Evolutionary conservation across 164 flowering plant genomes (phyloP), one percentile per base, ranked within the genome.

Genomic region (Euptelea pleiosperma): DNA sequence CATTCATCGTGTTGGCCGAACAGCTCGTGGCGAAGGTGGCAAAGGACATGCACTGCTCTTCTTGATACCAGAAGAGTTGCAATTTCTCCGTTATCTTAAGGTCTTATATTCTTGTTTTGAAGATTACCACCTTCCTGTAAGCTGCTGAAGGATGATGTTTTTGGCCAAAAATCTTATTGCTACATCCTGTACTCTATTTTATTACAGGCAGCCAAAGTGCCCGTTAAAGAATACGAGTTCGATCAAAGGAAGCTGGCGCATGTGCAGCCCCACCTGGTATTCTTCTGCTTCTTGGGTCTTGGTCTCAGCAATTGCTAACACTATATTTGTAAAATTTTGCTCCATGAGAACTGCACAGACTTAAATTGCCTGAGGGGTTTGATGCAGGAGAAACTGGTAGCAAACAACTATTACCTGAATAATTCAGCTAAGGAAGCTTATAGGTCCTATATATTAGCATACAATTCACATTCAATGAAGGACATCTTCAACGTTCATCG

Each of bases 1-100:
- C 61, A 89, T 91, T 40, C 99, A 94, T 42, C 75, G 99, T 63
- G 98, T 94, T 71, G 99, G 99, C 40, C 82, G 99, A 60, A 94
- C 99, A 62, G 99, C 99, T 40, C 91, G 98, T 68, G 99, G 99
- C 36, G 99, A 91, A 81, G 95, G 96, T 68, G 86, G 73, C 8
- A 87, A 77, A 60, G 99, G 99, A 58, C 79, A 79, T 66, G 96
- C 96, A 8, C 68, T 94, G 56, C 85, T 91, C 44, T 87, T 91
- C 72, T 62, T 94, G 60, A 89, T 84, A 55, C 92, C 96, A 11
- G 93, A 94, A 63, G 99, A 94, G 73, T 36, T 89, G 60, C 85
- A 77, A 50, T 94, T 91, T 76, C 81, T 94, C 40, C 71, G 72
- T 28, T 85, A 91, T 68, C 83, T 94, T 15, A 86, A 88, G 99